Evolutionary conservation across 2,329 filamentous ascomycete genomes (phyloP).

Genomic region (Colletotrichum destructivum): DNA sequence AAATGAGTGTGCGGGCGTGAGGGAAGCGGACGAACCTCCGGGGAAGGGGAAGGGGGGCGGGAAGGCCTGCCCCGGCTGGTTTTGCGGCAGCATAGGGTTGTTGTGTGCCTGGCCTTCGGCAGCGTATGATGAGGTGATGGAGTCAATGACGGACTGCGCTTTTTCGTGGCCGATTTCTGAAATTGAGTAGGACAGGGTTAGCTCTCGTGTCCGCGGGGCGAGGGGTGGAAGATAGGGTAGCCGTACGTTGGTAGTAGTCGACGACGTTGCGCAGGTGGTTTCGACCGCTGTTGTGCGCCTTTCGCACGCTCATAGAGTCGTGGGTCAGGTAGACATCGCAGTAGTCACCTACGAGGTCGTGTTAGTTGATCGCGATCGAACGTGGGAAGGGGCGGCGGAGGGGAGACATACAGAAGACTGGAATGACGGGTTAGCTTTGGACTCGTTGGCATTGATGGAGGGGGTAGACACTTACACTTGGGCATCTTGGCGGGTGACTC

Average conservation of each 20-base stretch:
- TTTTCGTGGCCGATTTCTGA: slow-evolving; percentile 98
- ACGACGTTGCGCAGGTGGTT: slow-evolving; percentile 98
- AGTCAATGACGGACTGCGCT: slow-evolving; percentile 98
- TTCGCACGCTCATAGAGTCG: slow-evolving; percentile 99
- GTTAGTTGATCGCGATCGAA: slow-evolving; percentile 42
- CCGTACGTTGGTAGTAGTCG: slow-evolving; percentile 94
- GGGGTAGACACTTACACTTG: slow-evolving; percentile 79
- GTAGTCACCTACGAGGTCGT: slow-evolving; percentile 80
- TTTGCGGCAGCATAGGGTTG: slow-evolving; percentile 86
- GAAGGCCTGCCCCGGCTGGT: slow-evolving; percentile 71
- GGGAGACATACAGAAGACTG: slow-evolving; percentile 73
- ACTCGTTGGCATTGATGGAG: slow-evolving; percentile 7
- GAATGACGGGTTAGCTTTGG: slow-evolving; percentile 44
- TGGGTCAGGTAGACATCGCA: slow-evolving; percentile 99
- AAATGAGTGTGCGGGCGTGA: background rate
- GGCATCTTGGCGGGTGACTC: slow-evolving; percentile 75
- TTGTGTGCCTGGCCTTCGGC: slow-evolving; percentile 90
- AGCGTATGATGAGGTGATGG: slow-evolving; percentile 95
- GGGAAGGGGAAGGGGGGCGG: slow-evolving; percentile 75
- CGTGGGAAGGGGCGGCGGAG: background rate
- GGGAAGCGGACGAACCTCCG: slow-evolving; percentile 59
- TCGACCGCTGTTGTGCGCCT: slow-evolving; percentile 96
- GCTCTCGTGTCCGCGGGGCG: slow-evolving; percentile 22
- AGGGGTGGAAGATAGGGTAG: slow-evolving; percentile 35
- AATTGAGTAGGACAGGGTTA: slow-evolving; percentile 17